These are phyloP conservation scores for Ascosphaera apis DNA, from an alignment of 2,329 filamentous ascomycete species.

Conservation along the genomic window DNA sequence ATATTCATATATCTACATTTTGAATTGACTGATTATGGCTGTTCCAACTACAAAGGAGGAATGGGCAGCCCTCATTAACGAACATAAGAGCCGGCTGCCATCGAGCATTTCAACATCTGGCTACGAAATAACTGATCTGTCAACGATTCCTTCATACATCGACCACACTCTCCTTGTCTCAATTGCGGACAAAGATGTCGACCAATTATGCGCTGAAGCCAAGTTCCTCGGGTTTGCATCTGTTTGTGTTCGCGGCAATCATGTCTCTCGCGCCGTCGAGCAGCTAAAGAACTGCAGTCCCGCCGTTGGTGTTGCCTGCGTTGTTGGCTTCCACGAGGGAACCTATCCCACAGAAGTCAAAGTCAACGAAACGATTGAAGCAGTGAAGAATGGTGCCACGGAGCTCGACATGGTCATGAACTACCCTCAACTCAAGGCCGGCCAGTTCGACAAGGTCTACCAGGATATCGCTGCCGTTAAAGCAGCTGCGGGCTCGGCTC, in stretches of 20 bases:
- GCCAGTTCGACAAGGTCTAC: conserved; percentile 27
- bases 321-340: conserved; percentile 37
- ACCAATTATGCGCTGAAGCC: conserved; percentile 32
- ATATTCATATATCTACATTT: too few species aligned
- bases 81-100: conserved; percentile 10
- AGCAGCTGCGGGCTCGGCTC: conserved; percentile 16
- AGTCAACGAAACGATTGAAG: conserved; percentile 26
- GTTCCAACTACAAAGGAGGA: conserved; percentile 12
- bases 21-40: background rate
- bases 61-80: conserved; percentile 13
- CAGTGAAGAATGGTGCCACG: conserved; percentile 26
- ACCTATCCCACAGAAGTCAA: conserved; percentile 29
- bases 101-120: conserved; percentile 5
- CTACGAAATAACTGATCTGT: conserved; percentile 9
- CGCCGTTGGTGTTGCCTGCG: conserved; percentile 30
- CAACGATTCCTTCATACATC: conserved; percentile 14
- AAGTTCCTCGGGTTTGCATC: conserved; percentile 19
- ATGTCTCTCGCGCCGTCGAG: conserved; percentile 27
- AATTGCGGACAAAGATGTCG: conserved; percentile 24
- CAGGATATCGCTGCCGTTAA: conserved; percentile 30
- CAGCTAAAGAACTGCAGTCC: conserved; percentile 23
- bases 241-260: conserved; percentile 33
- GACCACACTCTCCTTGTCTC: conserved; percentile 23
- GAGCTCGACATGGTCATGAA: conserved; percentile 40
- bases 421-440: conserved; percentile 22